phyloP scores from a whole-genome alignment of 2,329 filamentous ascomycete species.

The Herpotrichia juniperi region DNA sequence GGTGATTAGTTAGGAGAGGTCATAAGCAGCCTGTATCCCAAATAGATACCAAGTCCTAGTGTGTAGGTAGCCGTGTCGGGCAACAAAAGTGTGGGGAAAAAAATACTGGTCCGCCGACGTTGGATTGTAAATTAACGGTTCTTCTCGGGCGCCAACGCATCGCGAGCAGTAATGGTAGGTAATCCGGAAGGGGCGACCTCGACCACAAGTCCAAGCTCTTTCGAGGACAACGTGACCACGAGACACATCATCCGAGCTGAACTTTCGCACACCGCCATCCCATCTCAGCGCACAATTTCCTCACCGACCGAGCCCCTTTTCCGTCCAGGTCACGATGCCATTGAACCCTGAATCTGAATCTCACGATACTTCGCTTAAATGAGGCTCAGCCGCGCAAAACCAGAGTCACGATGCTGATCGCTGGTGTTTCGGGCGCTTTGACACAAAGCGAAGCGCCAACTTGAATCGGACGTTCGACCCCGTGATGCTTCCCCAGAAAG shows the following conservation, averaged over 20 bases:
- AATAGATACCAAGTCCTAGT: too few relatives aligned
- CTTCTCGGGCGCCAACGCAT: background rate
- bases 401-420: conserved; percentile 38
- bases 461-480: conserved; percentile 30
- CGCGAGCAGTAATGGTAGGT: background rate
- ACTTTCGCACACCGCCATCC: background rate
- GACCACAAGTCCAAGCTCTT: background rate
- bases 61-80: too few relatives aligned
- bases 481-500: conserved; percentile 22
- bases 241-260: background rate
- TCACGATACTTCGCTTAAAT: background rate
- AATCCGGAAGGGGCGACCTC: background rate
- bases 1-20: too few relatives aligned
- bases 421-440: conserved; percentile 33
- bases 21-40: too few relatives aligned
- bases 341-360: background rate
- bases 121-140: too few relatives aligned
- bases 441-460: conserved; percentile 12
- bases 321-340: background rate
- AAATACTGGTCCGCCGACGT: too few relatives aligned
- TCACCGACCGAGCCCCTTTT: background rate
- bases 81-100: too few relatives aligned
- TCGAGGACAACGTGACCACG: background rate
- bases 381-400: background rate
- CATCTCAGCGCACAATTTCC: background rate